phyloP scores from a whole-genome alignment of 2,329 filamentous ascomycete species.

The Paracorniculantispora psalliotae region DNA sequence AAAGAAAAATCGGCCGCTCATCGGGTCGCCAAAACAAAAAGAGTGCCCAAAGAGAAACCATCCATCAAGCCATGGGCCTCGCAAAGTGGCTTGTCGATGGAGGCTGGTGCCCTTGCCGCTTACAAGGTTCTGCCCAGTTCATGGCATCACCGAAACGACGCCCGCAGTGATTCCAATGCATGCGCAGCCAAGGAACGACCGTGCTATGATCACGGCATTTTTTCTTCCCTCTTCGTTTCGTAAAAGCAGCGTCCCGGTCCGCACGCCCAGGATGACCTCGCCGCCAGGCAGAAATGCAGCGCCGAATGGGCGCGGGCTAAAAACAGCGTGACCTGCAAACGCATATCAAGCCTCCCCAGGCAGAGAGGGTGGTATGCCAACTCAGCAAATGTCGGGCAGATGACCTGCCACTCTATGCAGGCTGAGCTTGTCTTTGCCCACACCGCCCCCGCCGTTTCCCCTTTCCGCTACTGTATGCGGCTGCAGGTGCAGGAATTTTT shows the following conservation, averaged over 20 bases:
- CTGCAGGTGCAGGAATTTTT: neutral
- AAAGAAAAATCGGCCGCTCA: neutral
- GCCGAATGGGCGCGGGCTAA: neutral
- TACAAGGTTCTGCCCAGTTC: neutral
- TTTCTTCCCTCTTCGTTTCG: no score
- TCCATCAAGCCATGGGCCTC: no score
- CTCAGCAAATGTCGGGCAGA: slow-evolving; percentile 33
- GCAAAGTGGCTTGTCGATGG: neutral
- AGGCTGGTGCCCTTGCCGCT: neutral
- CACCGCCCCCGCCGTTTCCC: slow-evolving; percentile 10
- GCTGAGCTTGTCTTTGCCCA: neutral
- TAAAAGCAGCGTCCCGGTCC: neutral
- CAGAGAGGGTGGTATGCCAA: slow-evolving; percentile 24
- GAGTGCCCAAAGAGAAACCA: neutral
- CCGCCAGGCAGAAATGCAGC: neutral
- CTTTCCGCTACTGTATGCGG: neutral
- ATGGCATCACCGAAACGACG: neutral
- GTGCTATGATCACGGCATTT: neutral
- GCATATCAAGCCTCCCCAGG: slow-evolving; percentile 14
- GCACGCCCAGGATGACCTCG: neutral
- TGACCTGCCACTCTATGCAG: slow-evolving; percentile 25
- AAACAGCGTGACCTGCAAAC: slow-evolving; percentile 14
- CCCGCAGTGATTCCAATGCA: neutral
- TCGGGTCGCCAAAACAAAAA: neutral
- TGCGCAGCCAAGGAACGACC: neutral